Evolutionary conservation across 192 early-diverging fungal genomes (phyloP), one percentile per base, ranked within the genome.

Genomic region (Coemansia sp.): DNA sequence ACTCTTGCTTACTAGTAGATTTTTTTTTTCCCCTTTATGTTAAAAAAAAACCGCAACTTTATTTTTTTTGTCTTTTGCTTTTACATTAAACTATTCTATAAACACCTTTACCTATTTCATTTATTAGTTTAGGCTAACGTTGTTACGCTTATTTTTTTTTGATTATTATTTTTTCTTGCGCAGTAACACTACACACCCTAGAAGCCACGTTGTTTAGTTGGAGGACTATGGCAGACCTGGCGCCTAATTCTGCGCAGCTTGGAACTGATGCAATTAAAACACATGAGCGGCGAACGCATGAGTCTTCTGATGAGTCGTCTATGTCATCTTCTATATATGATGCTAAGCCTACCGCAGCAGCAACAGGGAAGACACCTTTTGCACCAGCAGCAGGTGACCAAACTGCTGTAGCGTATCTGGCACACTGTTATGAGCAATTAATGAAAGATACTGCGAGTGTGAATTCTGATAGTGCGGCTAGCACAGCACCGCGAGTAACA

Each of bases 341-440:
- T 3, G 39, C 39, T 17, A 46, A 46, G 39, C 8, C 39, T 14
- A 46, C 11, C 46, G 55, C 51, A 20, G 25, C 31, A 20, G 70
- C 64, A 39, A 8, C 58, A 17, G 78, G 78, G 39, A 60, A 61
- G 56, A 63, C 78, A 54, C 78, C 78, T 54, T 80, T 80, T 62
- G 57, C 62, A 32, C 63, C 74, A 17, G 59, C 68, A 5, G 55
- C 51, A 1, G 63, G 69, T 53, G 70, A 75, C 54, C 51, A 70
- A 39, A 57, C 66, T 6, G 70, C 73, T 32, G 73, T 73, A 7
- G 52, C 70, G 7, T 81, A 65, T 53, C 61, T 81, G 52, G 62
- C 78, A 27, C 69, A 76, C 10, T 75, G 70, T 70, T 81, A 81
- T 67, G 74, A 75, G 70, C 70, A 68, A 69, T 53, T 75, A 10